These are phyloP conservation scores for Sherardia arvensis DNA, from an alignment of 257 asterid genomes.

Conservation along the genomic window DNA sequence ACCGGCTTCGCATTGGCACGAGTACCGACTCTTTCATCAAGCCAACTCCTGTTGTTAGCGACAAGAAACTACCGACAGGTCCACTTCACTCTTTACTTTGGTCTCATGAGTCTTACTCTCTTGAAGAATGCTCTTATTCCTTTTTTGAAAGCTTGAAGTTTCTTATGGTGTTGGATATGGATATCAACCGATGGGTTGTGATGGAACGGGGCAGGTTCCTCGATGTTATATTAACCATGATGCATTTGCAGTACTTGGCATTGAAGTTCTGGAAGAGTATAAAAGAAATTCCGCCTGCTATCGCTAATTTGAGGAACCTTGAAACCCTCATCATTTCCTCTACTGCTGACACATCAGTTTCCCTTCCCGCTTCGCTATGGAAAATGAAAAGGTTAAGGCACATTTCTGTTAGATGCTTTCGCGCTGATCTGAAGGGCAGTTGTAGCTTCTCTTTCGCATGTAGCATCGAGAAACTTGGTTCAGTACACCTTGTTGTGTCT, in stretches of 20 bases:
- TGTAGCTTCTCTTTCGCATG: not conserved
- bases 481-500: too few relatives aligned
- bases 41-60: not conserved
- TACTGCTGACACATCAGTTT: too few relatives aligned
- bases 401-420: not conserved
- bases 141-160: not conserved
- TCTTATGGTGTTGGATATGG: constrained; percentile 4
- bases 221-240: not conserved
- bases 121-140: too few relatives aligned
- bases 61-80: not conserved
- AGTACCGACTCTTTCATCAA: not conserved
- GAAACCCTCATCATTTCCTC: not conserved
- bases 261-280: not conserved
- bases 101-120: not conserved
- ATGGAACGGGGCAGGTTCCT: not conserved
- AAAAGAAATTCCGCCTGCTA: not conserved
- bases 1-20: not conserved
- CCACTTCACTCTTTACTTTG: not conserved
- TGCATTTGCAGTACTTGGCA: constrained; percentile 2
- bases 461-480: constrained; percentile 4
- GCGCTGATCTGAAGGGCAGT: not conserved
- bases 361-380: not conserved
- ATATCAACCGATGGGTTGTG: not conserved
- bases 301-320: not conserved
- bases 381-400: not conserved